Percentiles rank a stretch among this genome's conserved stretches.
These are phyloP conservation scores for Dactylella cylindrospora DNA, from an alignment of 2,329 filamentous ascomycete genomes.

Conservation along the genomic window DNA sequence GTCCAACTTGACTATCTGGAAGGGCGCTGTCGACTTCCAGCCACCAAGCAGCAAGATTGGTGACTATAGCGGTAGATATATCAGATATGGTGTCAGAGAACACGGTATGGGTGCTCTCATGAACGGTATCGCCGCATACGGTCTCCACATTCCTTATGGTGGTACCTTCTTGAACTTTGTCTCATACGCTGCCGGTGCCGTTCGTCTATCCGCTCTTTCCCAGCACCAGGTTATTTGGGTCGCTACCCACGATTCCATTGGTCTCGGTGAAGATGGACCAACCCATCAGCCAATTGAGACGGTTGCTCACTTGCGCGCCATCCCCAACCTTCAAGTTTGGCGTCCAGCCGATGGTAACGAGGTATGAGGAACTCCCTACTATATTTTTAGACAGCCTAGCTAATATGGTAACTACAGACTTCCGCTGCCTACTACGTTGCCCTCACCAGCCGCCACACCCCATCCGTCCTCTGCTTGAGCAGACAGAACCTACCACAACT, in stretches of 20 bases:
- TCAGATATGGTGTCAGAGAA: constrained; percentile 89
- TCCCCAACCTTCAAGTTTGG: constrained; percentile 99
- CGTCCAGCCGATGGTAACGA: constrained; percentile 80
- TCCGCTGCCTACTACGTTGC: constrained; percentile 96
- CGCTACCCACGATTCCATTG: constrained; percentile 65
- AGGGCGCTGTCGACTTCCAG: constrained; percentile 96
- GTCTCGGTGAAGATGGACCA: constrained; percentile 96
- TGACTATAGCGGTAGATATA: constrained; percentile 86
- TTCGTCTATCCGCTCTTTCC: constrained; percentile 89
- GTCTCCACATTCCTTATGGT: constrained; percentile 78
- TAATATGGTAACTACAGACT: constrained; percentile 70
- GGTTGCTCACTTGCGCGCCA: constrained; percentile 93
- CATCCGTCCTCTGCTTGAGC: constrained; percentile 89
- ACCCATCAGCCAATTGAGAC: constrained; percentile 99
- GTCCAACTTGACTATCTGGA: constrained; percentile 98
- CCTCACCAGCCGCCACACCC: constrained; percentile 83
- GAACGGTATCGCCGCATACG: constrained; percentile 94
- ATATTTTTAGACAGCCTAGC: background rate
- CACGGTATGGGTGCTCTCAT: constrained; percentile 90
- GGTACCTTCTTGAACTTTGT: constrained; percentile 99
- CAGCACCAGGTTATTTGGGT: constrained; percentile 84
- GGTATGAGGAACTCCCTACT: constrained; percentile 9
- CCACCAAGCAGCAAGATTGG: constrained; percentile 81
- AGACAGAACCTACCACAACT: constrained; percentile 98
- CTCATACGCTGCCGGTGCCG: constrained; percentile 91